Conservation (phyloP, 2,329 filamentous ascomycete genomes). For the Cercospora zeina region DNA sequence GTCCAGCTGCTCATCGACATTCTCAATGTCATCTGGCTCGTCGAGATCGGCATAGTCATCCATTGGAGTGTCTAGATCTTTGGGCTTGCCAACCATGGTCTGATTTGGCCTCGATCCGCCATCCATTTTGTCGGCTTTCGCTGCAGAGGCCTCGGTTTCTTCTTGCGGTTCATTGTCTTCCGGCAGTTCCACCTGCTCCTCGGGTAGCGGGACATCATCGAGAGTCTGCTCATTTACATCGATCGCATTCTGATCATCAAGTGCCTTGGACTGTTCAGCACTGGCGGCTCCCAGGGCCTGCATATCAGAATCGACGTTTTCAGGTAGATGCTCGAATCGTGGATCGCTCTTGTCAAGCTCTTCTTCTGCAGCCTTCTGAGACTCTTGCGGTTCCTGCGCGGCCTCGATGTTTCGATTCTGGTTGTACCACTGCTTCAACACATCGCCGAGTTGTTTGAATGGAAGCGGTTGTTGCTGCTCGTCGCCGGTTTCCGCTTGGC, state of each 20-base stretch:
- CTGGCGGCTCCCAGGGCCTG: slow-evolving; percentile 88
- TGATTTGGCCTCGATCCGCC: slow-evolving; percentile 34
- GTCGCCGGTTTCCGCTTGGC: slow-evolving; percentile 24
- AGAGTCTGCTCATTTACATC: slow-evolving; percentile 48
- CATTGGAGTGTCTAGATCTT: slow-evolving; percentile 45
- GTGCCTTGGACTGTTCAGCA: slow-evolving; percentile 79
- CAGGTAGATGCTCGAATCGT: slow-evolving; percentile 91
- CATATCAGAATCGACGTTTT: slow-evolving; percentile 79
- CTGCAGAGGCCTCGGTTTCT: slow-evolving; percentile 32
- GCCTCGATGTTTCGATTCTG: slow-evolving; percentile 79
- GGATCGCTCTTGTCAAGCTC: slow-evolving; percentile 65
- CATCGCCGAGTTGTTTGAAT: slow-evolving; percentile 93
- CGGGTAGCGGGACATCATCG: slow-evolving; percentile 38
- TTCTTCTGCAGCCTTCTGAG: slow-evolving; percentile 52
- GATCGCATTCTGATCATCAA: slow-evolving; percentile 83
- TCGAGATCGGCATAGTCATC: slow-evolving; percentile 43
- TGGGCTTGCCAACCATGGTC: slow-evolving; percentile 51
- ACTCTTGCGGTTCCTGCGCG: slow-evolving; percentile 50
- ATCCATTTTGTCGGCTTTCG: slow-evolving; percentile 21
- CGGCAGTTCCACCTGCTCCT: slow-evolving; percentile 34
- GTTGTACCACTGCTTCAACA: slow-evolving; percentile 87
- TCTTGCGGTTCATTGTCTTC: slow-evolving; percentile 45
- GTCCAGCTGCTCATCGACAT: slow-evolving; percentile 62
- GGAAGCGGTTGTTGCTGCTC: slow-evolving; percentile 56
- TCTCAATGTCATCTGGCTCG: slow-evolving; percentile 42